Percentiles rank a stretch among this genome's conserved stretches.
Conservation (phyloP, 2,329 filamentous ascomycete species). For the Neurospora crassa region DNA sequence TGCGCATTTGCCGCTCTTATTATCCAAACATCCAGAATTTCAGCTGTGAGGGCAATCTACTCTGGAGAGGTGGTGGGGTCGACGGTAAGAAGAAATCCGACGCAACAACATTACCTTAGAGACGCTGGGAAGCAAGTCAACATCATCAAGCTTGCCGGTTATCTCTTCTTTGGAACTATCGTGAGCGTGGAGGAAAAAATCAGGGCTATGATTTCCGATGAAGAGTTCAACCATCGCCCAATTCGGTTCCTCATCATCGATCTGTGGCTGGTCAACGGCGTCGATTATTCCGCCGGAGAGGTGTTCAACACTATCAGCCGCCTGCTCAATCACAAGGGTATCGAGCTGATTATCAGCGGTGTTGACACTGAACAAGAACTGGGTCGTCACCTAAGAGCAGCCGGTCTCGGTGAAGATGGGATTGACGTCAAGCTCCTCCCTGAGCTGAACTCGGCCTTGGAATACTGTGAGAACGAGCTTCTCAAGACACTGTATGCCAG, state of each 20-base stretch:
- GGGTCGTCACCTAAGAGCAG: slow-evolving; percentile 69
- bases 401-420: slow-evolving; percentile 67
- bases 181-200: slow-evolving; percentile 90
- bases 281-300: slow-evolving; percentile 94
- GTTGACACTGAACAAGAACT: slow-evolving; percentile 68
- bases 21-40: slow-evolving; percentile 81
- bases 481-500: slow-evolving; percentile 69
- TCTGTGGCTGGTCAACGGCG: slow-evolving; percentile 77
- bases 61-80: slow-evolving; percentile 83
- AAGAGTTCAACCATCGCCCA: slow-evolving; percentile 65
- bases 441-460: slow-evolving; percentile 84
- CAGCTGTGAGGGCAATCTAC: slow-evolving; percentile 83
- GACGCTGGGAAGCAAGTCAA: slow-evolving; percentile 82
- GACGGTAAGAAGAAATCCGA: slow-evolving; percentile 82
- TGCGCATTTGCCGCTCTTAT: slow-evolving; percentile 87
- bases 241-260: slow-evolving; percentile 89
- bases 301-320: slow-evolving; percentile 90
- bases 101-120: slow-evolving; percentile 78
- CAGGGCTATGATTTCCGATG: slow-evolving; percentile 70
- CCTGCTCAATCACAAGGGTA: slow-evolving; percentile 64
- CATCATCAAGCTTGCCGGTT: slow-evolving; percentile 85
- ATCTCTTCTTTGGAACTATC: slow-evolving; percentile 97
- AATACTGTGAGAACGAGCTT: slow-evolving; percentile 90
- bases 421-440: slow-evolving; percentile 73
- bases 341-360: slow-evolving; percentile 75